phyloP scores from a whole-genome alignment of 768 basidiomycete species.

The Roridomyces roridus region DNA sequence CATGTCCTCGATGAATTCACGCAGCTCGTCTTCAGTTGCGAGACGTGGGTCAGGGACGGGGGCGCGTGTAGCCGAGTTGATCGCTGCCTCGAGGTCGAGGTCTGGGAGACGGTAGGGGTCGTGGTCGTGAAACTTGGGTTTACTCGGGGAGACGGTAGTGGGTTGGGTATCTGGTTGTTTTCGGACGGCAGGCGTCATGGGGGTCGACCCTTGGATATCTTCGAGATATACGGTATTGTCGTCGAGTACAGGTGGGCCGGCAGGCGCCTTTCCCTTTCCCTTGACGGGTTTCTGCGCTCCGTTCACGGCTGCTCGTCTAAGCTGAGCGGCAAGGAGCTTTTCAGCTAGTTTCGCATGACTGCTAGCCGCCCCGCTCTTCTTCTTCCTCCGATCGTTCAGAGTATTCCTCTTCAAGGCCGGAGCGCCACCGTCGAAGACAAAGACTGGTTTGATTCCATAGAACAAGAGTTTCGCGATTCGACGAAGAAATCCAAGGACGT shows the following conservation, averaged over 20 bases:
- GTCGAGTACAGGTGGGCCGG: constrained; percentile 59
- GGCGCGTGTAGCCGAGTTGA: constrained; percentile 67
- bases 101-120: constrained; percentile 96
- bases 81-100: constrained; percentile 67
- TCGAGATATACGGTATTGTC: constrained; percentile 88
- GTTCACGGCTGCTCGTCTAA: constrained; percentile 89
- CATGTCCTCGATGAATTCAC: constrained; percentile 94
- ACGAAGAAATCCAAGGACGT: constrained; percentile 88
- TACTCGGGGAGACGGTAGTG: constrained; percentile 62
- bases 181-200: constrained; percentile 59
- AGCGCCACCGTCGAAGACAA: constrained; percentile 98
- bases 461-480: constrained; percentile 94
- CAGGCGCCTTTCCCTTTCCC: constrained; percentile 52
- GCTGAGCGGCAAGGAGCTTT: constrained; percentile 89
- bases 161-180: constrained; percentile 40
- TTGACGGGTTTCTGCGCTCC: constrained; percentile 40
- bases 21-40: constrained; percentile 95
- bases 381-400: constrained; percentile 88
- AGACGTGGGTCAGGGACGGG: constrained; percentile 85
- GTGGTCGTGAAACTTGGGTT: constrained; percentile 71
- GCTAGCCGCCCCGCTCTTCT: constrained; percentile 88
- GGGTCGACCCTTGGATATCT: constrained; percentile 67
- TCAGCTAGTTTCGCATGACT: constrained; percentile 91
- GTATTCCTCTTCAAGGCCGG: constrained; percentile 89
- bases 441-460: constrained; percentile 98